Evolutionary conservation across 2,329 filamentous ascomycete genomes (phyloP), one percentile per base, ranked within the genome.

Genomic region (Paramyrothecium roridum): DNA sequence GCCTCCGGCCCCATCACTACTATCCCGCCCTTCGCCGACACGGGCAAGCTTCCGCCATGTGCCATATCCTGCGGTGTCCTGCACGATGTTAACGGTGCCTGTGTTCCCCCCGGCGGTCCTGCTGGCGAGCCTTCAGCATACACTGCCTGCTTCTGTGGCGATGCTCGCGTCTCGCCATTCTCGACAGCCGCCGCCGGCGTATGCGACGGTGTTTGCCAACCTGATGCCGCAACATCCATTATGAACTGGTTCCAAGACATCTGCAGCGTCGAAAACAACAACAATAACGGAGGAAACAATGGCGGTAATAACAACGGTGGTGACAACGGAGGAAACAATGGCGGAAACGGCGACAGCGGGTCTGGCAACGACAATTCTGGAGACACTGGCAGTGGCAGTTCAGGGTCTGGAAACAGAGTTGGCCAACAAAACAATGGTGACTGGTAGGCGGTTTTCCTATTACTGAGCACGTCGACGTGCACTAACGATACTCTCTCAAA

Each of bases 91-190:
- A 89, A 92, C 66, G 81, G 81, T 48, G 84, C 78, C 58, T 96
- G 91, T 71, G 80, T 88, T 1, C 87, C 88, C 3, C 82, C 81
- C 3, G 78, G 73, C 22, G 76, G 72, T 3, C 70, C 80, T 6
- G 69, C 73, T 8, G 77, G 79, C 51, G 76, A 79, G 50, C 69
- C 80, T 45, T 65, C 70, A 20, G 80, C 77, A 47, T 90, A 88
- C 69, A 77, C 84, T 52, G 76, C 79, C 37, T 96, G 91, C 73
- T 92, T 96, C 75, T 96, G 91, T 74, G 75, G 79, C 63, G 84
- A 88, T 51, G 60, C 77, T 13, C 74, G 80, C 21, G 79, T 95
- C 3, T 73, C 78, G 3, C 70, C 78, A 10, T 85, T 91, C 54
- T 80, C 82, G 33, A 73, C 76, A 12, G 80, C 78, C 34, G 77